These are phyloP conservation scores for Lotus japonicus DNA, from an alignment of 306 rosid genomes.

Conservation along the genomic window DNA sequence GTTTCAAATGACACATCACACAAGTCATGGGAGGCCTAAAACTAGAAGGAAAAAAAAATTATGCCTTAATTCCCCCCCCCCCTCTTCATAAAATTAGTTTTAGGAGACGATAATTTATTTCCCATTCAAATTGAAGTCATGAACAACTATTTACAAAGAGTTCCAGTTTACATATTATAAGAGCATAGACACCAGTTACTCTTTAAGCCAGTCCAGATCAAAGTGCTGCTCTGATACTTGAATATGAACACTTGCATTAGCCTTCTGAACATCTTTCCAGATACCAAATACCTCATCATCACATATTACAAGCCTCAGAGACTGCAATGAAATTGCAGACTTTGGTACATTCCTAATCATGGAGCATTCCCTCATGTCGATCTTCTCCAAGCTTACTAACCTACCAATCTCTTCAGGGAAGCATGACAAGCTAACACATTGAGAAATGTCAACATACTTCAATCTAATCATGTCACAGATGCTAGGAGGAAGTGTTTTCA, in stretches of 20 bases:
- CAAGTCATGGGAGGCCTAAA: too few relatives aligned
- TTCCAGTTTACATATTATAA: background rate
- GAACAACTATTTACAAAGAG: conserved; percentile 14
- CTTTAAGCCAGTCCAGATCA: conserved; percentile 75
- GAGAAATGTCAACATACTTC: conserved; percentile 72
- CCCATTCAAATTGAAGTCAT: too few relatives aligned
- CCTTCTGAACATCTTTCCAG: conserved; percentile 54
- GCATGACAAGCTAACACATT: conserved; percentile 48
- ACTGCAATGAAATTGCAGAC: conserved; percentile 38
- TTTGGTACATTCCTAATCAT: conserved; percentile 47
- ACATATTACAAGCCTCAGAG: conserved; percentile 57
- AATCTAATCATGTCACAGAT: conserved; percentile 40
- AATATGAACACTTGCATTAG: conserved; percentile 48
- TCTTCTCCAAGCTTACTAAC: conserved; percentile 56
- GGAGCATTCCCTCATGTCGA: conserved; percentile 89
- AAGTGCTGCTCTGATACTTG: conserved; percentile 55
- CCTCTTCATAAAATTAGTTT: background rate
- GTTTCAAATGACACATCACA: too few relatives aligned
- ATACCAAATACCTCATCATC: conserved; percentile 69
- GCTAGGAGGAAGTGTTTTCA: conserved; percentile 49
- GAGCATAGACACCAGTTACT: conserved; percentile 19
- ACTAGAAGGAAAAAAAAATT: too few relatives aligned
- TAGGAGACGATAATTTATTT: too few relatives aligned
- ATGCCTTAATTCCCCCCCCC: background rate
- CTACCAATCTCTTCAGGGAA: conserved; percentile 57